Evolutionary conservation across 495 filamentous ascomycete genomes (phyloP).

Genomic region (Diplogelasinospora grovesii): DNA sequence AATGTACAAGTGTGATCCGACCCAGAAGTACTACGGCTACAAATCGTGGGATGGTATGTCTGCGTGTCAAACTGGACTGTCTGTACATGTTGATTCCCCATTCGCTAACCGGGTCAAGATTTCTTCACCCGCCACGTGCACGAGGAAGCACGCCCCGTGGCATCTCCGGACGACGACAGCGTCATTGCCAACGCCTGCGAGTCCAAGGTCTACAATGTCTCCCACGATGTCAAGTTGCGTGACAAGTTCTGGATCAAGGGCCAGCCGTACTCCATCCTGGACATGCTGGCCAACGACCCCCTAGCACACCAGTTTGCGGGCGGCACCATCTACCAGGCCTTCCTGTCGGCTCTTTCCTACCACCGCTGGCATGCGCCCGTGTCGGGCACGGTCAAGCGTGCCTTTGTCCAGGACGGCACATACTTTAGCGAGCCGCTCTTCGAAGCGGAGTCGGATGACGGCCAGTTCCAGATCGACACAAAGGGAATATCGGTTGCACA

Average conservation of each 20-base stretch:
- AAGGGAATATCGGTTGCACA: conserved; percentile 38
- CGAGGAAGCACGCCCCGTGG: conserved; percentile 51
- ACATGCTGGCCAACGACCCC: conserved; percentile 54
- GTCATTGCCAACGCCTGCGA: conserved; percentile 65
- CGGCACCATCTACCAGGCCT: conserved; percentile 63
- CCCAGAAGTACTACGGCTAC: conserved; percentile 49
- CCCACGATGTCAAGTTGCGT: conserved; percentile 32
- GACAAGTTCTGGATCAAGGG: conserved; percentile 64
- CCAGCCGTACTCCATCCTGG: conserved; percentile 55
- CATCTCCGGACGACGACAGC: conserved; percentile 41
- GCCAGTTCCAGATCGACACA: conserved; percentile 28
- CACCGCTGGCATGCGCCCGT: conserved; percentile 68
- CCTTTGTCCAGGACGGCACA: conserved; percentile 53
- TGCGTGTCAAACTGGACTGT: too few species aligned
- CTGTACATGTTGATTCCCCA: neutral
- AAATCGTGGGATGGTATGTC: conserved; percentile 61
- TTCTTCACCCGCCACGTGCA: conserved; percentile 65
- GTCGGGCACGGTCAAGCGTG: conserved; percentile 48
- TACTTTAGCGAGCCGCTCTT: conserved; percentile 63
- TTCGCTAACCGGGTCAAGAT: conserved; percentile 23
- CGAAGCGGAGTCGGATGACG: conserved; percentile 30
- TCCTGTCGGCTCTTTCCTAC: conserved; percentile 57
- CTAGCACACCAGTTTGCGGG: conserved; percentile 49
- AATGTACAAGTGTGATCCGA: conserved; percentile 46
- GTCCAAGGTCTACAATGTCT: conserved; percentile 47